These are phyloP conservation scores for Acer campestre DNA, from an alignment of 345 rosid genomes.

Conservation along the genomic window DNA sequence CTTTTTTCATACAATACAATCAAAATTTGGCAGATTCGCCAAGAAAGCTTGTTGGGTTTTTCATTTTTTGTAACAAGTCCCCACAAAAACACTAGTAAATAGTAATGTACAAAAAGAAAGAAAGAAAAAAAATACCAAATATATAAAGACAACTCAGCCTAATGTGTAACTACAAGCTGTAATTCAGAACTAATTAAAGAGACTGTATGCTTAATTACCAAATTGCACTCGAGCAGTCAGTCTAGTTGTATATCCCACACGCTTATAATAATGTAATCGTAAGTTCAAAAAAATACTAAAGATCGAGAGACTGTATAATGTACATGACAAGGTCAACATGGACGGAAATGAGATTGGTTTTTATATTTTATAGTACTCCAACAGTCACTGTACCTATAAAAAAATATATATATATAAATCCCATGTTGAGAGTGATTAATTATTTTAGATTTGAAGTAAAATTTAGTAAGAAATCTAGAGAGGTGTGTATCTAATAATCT, in stretches of 20 bases:
- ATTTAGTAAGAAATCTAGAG: constrained; percentile 28
- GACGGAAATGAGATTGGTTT: constrained; percentile 14
- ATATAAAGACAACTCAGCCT: background rate
- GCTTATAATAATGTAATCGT: too few relatives aligned
- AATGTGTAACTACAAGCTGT: background rate
- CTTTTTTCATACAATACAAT: background rate
- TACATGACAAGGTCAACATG: constrained; percentile 26
- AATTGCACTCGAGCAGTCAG: background rate
- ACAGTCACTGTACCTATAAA: constrained; percentile 21
- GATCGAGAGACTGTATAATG: background rate
- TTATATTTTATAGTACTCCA: constrained; percentile 19
- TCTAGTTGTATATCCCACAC: too few relatives aligned
- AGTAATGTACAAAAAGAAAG: too few relatives aligned
- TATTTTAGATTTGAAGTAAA: constrained; percentile 10
- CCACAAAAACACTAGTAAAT: background rate
- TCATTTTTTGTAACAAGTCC: background rate
- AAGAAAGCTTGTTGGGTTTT: background rate
- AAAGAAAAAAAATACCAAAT: background rate
- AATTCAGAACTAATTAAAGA: background rate
- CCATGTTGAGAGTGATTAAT: background rate
- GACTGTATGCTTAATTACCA: background rate
- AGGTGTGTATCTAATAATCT: constrained; percentile 13
- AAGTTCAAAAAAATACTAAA: too few relatives aligned
- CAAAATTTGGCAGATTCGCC: background rate
- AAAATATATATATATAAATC: background rate